These are phyloP conservation scores for Eucalyptus regnans DNA, from an alignment of 345 rosid species.

Conservation along the genomic window DNA sequence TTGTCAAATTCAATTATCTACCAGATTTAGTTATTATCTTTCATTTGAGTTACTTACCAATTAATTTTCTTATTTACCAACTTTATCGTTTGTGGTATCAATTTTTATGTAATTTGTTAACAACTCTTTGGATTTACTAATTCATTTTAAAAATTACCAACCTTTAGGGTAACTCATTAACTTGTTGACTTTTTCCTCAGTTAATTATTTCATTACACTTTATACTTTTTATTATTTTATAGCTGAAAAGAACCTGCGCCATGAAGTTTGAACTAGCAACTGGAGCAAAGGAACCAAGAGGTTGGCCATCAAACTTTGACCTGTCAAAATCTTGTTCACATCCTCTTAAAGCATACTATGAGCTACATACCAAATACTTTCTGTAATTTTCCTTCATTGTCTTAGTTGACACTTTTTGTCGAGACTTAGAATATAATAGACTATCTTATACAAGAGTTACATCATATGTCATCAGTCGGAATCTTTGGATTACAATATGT, in stretches of 20 bases:
- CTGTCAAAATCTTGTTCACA: background rate
- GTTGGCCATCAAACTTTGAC: background rate
- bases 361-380: background rate
- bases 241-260: background rate
- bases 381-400: background rate
- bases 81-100: background rate
- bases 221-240: background rate
- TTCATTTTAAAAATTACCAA: background rate
- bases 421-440: background rate
- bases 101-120: background rate
- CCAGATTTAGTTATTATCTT: background rate
- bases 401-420: background rate
- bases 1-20: background rate
- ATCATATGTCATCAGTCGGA: background rate
- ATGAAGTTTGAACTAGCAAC: background rate
- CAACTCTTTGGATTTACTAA: background rate
- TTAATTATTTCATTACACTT: background rate
- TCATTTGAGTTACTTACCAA: background rate
- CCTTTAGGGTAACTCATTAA: background rate
- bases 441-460: background rate
- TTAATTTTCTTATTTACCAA: background rate
- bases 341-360: background rate
- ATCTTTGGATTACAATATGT: background rate
- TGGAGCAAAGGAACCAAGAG: background rate
- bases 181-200: background rate